phyloP scores from a whole-genome alignment of 306 rosid genomes.

The Dryas alaskensis region DNA sequence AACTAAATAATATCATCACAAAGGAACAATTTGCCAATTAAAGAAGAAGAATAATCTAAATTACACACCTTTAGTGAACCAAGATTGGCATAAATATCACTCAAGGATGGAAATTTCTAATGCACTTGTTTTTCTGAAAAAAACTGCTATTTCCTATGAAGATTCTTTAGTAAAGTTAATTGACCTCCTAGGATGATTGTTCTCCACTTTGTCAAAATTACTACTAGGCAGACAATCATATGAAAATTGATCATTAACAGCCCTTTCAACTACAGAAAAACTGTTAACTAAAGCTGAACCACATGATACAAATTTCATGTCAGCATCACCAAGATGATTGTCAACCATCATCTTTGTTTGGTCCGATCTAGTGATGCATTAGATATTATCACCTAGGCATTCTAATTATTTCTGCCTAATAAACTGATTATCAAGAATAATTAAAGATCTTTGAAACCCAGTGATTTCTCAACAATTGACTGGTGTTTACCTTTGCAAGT shows the following conservation, averaged over 20 bases:
- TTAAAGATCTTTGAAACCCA: background rate
- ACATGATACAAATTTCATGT: conserved; percentile 1
- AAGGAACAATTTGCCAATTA: background rate
- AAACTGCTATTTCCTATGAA: background rate
- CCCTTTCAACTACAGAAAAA: conserved; percentile 2
- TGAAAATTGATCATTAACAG: conserved; percentile 1
- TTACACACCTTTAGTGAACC: background rate
- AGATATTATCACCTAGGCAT: conserved; percentile 6
- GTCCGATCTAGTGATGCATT: conserved; percentile 7
- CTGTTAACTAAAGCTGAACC: conserved; percentile 8
- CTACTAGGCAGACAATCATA: background rate
- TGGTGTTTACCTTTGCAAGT: conserved; percentile 11
- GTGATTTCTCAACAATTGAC: background rate
- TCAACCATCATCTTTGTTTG: background rate
- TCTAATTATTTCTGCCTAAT: conserved; percentile 13
- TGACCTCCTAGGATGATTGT: background rate
- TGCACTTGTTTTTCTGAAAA: conserved; percentile 8
- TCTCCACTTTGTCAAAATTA: conserved; percentile 11
- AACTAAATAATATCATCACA: background rate
- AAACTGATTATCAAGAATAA: conserved; percentile 8
- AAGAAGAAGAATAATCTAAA: background rate
- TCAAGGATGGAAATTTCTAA: conserved; percentile 22
- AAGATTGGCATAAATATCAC: background rate
- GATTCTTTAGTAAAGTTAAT: background rate
- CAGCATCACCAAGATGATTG: background rate